Base-by-base conservation (phyloP, 2,329 filamentous ascomycete species). In the Stagonosporopsis vannaccii region DNA sequence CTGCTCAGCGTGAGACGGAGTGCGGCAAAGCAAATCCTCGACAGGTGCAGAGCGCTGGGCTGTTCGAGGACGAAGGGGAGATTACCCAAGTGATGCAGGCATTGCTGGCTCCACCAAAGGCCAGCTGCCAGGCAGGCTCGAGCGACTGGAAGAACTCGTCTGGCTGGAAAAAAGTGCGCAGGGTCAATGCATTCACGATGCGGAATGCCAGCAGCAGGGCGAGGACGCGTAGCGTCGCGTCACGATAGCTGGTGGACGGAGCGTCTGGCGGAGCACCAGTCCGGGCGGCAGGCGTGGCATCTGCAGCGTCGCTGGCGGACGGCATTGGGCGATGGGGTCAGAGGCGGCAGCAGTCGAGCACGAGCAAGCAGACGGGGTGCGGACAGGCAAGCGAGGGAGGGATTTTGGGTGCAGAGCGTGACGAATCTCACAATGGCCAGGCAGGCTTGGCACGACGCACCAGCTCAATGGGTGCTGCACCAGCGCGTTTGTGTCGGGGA, bases 71-170 rank as follows among this genome's bases (percentile, higher is more conserved):
- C 37, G 30, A 50, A 57, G 60, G 40, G 58, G 32, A 62, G 84
- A n/a, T 70, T 82, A 96, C 94, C 95, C 95, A 99, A 60, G 95
- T 99, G 69, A 97, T 84, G 91, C 94, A 99, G 25, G 94, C 91
- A 60, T 90, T 90, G 75, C 88, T 90, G 13, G 82, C 74, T 2
- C 80, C 71, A 20, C 93, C 93, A 81, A 97, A 97, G 3, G 90
- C 90, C 51, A 95, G 83, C 68, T 88, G 82, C 93, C 94, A 98
- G 64, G 95, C 95, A 49, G 95, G 94, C 79, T 99, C 95, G 40
- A 98, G 85, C 1, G 92, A 90, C 74, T 99, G 95, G 71, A 95
- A 99, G 80, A 91, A 98, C 77, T 99, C 95, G 80, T 99, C 95
- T 25, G 95, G 95, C 77, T 99, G 95, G 79, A 99, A 99, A 76